A percentile compares a stretch with the other conserved stretches of the same genome.
Evolutionary conservation across 192 early-diverging fungal species (phyloP).

Genomic region (Linnemannia elongata): DNA sequence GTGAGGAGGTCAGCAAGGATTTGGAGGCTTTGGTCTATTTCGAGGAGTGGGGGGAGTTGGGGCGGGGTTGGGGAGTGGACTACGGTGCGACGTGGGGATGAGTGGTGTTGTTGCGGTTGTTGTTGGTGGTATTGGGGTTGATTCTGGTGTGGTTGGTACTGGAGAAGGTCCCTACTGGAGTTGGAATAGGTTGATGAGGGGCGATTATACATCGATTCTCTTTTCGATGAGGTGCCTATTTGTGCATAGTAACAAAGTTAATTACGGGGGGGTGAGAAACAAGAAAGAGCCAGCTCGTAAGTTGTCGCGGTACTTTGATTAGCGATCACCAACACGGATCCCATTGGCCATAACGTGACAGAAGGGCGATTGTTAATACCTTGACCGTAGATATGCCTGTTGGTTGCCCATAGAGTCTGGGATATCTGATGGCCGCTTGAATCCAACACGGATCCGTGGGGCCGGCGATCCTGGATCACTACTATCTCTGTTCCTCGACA

Average conservation of each 20-base stretch:
- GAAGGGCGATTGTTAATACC: not conserved
- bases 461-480: conserved; percentile 19
- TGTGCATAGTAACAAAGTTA: not conserved
- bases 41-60: not conserved
- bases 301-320: not conserved
- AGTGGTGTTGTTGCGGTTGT: not conserved
- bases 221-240: not conserved
- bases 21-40: conserved; percentile 12
- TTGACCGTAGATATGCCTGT: not conserved
- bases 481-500: not conserved
- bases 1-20: conserved; percentile 10
- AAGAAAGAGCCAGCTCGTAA: not conserved
- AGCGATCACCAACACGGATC: not conserved
- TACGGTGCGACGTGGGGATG: not conserved
- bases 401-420: not conserved
- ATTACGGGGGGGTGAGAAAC: not conserved
- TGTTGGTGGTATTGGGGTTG: not conserved
- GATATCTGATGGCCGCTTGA: not conserved
- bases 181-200: not conserved
- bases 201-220: not conserved
- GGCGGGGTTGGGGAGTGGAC: not conserved
- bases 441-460: conserved; percentile 20
- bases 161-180: conserved; percentile 1
- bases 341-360: no score
- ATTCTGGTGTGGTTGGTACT: not conserved